Evolutionary conservation across 2,329 filamentous ascomycete genomes (phyloP).

Genomic region (Ceratocystis eucalypticola): DNA sequence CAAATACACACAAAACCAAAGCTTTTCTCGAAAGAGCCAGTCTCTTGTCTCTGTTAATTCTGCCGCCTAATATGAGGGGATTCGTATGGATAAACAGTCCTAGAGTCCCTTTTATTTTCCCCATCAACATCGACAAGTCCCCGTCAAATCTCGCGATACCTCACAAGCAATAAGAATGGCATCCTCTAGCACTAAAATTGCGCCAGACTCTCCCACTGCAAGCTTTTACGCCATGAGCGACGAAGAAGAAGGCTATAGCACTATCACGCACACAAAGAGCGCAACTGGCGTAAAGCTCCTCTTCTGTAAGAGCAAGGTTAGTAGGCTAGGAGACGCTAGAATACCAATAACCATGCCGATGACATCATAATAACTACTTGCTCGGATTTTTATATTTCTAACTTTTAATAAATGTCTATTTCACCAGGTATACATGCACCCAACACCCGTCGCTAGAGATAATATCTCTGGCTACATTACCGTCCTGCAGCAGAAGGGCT

Average conservation of each 20-base stretch:
- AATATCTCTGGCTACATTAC: constrained; percentile 93
- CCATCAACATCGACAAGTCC: background rate
- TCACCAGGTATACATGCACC: constrained; percentile 83
- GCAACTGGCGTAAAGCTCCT: constrained; percentile 83
- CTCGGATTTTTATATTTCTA: background rate
- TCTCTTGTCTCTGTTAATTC: constrained; percentile 9
- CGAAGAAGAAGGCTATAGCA: constrained; percentile 90
- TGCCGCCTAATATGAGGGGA: constrained; percentile 11
- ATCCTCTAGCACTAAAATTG: constrained; percentile 25
- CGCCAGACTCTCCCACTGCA: constrained; percentile 54
- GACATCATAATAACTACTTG: background rate
- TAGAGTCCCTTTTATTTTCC: background rate
- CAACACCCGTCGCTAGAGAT: constrained; percentile 82
- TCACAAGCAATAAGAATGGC: constrained; percentile 18
- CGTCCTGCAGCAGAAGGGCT: constrained; percentile 73
- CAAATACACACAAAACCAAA: background rate
- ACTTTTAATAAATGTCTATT: background rate
- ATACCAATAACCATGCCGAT: background rate
- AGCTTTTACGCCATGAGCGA: constrained; percentile 95
- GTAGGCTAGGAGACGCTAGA: constrained; percentile 21
- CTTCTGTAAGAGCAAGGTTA: constrained; percentile 90
- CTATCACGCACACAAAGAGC: constrained; percentile 65
- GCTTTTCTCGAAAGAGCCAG: background rate
- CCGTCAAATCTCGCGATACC: background rate
- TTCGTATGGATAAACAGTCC: background rate